A percentile compares a stretch with the other conserved stretches of the same genome.
These are phyloP conservation scores for Microbotryum lychnidis-dioicae DNA, from an alignment of 1,284 basidiomycete genomes.

Conservation along the genomic window DNA sequence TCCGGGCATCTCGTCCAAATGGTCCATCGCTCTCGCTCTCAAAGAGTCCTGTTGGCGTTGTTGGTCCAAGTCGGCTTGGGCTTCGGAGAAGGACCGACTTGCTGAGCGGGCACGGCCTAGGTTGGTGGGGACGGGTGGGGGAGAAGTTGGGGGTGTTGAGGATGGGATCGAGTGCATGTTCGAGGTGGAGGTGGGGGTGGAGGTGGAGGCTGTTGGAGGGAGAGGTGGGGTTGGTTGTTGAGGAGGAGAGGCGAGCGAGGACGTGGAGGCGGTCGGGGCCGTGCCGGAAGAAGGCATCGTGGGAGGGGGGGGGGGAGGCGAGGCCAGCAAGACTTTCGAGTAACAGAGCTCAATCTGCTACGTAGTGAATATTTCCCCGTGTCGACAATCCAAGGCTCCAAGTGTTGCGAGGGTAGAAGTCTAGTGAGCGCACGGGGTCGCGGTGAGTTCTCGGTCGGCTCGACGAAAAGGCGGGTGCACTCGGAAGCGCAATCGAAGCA, in stretches of 20 bases:
- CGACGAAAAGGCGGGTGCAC: too few species aligned
- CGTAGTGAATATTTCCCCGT: too few species aligned
- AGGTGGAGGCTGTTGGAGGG: neutral
- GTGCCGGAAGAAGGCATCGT: neutral
- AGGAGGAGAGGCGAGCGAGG: neutral
- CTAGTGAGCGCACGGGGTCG: too few species aligned
- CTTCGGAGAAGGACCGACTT: constrained; percentile 9
- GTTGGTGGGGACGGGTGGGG: too few species aligned
- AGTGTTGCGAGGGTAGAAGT: too few species aligned
- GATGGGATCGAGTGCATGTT: too few species aligned
- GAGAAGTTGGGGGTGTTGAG: neutral
- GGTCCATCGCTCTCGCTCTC: neutral
- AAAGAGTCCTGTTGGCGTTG: constrained; percentile 1
- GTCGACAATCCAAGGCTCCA: too few species aligned
- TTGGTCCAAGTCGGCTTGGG: constrained; percentile 10
- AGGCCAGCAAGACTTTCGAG: neutral
- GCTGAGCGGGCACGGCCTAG: too few species aligned
- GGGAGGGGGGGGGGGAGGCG: neutral
- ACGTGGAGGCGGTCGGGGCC: neutral
- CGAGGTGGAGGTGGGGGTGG: neutral
- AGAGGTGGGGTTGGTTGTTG: constrained; percentile 1
- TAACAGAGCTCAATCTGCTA: neutral
- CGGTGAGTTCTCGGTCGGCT: too few species aligned
- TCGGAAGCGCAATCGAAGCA: too few species aligned
- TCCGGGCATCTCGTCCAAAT: neutral